Percentiles rank a stretch among this genome's conserved stretches.
Conservation (phyloP, 2,329 filamentous ascomycete genomes). For the Claviceps cyperi region DNA sequence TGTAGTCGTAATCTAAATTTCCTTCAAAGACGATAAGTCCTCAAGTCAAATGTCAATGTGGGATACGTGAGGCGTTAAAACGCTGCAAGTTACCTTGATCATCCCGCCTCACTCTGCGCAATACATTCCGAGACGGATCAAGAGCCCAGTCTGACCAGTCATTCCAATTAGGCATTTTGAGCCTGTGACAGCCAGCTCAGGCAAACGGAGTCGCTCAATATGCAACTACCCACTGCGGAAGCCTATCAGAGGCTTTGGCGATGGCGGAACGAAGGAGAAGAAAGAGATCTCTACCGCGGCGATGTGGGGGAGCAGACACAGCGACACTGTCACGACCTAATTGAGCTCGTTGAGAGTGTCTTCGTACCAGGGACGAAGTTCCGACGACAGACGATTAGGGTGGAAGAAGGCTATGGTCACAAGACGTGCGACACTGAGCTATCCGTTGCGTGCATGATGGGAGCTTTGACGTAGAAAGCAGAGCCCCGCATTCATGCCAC, state of each 20-base stretch:
- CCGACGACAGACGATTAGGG: constrained; percentile 3
- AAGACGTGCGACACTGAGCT: background rate
- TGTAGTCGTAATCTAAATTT: constrained; percentile 2
- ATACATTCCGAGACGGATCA: constrained; percentile 8
- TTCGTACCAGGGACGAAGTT: constrained; percentile 5
- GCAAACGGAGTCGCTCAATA: background rate
- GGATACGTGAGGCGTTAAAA: background rate
- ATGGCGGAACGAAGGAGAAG: background rate
- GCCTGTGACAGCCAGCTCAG: background rate
- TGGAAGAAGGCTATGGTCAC: background rate
- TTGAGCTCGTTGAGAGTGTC: constrained; percentile 6
- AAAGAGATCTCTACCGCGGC: background rate
- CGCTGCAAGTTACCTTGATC: background rate
- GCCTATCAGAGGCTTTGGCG: background rate
- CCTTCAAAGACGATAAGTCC: background rate
- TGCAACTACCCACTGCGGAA: constrained; percentile 3
- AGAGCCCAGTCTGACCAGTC: constrained; percentile 15
- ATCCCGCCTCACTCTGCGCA: constrained; percentile 14
- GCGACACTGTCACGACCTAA: background rate
- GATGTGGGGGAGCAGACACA: background rate
- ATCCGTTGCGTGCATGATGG: background rate
- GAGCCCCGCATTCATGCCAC: background rate
- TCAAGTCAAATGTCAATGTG: background rate
- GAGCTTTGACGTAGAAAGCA: background rate
- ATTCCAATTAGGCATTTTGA: constrained; percentile 10